Percentiles rank a stretch among this genome's conserved stretches.
Conservation (phyloP, 306 rosid genomes). For the Myrica gale region DNA sequence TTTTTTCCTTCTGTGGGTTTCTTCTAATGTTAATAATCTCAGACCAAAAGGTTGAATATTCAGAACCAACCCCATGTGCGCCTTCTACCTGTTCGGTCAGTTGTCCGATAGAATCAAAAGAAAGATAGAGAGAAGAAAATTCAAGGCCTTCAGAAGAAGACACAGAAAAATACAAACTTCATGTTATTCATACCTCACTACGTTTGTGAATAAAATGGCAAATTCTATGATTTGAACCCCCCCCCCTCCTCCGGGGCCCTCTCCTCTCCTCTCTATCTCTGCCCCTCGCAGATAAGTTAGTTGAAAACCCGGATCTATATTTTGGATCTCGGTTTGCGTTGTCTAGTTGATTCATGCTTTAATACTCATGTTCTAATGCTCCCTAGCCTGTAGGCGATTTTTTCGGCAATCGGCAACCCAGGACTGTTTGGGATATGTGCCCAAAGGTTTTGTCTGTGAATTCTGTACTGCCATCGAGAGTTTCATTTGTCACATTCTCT, state of each 20-base stretch:
- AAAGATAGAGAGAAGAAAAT: conserved; percentile 16
- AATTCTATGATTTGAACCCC: background rate
- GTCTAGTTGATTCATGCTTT: background rate
- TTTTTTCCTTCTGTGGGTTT: background rate
- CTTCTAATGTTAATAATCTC: conserved; percentile 2
- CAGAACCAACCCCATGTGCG: conserved; percentile 49
- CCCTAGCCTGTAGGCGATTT: background rate
- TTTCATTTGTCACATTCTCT: background rate
- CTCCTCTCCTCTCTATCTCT: background rate
- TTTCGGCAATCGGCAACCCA: conserved; percentile 11
- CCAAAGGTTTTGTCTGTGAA: conserved; percentile 3
- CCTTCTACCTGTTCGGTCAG: conserved; percentile 32
- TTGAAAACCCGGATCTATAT: conserved; percentile 16
- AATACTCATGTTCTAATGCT: background rate
- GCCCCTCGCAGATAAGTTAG: background rate
- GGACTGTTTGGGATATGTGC: conserved; percentile 36
- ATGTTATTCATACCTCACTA: conserved; percentile 22
- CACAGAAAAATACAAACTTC: conserved; percentile 13
- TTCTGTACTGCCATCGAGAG: background rate
- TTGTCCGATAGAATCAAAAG: conserved; percentile 20
- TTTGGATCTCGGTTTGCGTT: conserved; percentile 28
- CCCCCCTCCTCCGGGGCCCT: conserved; percentile 9
- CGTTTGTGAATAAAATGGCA: conserved; percentile 21
- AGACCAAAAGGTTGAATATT: conserved; percentile 12
- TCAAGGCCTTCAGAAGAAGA: conserved; percentile 26